Evolutionary conservation across 83 land plant genomes (phyloP), one percentile per base, ranked within the genome.

Genomic region (Picea mariana): DNA sequence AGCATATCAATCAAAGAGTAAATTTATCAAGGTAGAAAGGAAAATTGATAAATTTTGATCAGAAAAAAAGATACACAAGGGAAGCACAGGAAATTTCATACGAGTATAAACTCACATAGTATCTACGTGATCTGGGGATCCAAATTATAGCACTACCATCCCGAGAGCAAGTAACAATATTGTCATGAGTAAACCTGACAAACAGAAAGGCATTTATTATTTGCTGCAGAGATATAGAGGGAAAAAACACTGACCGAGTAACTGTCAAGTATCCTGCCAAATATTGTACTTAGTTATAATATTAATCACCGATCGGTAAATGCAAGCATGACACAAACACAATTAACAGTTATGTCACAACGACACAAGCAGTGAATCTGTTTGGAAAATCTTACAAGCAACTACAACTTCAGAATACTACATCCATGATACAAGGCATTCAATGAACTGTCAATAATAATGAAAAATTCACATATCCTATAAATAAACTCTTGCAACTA

Each of bases 131-230:
- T 81, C 92, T 89, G 61, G 98, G 98, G 68, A 95, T 87, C 99
- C 99, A 97, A 65, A 97, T 97, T 55, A 97, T 97, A 81, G 99
- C 99, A 82, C 97, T 97, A 20, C 99, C 99, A 91, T 97, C 98
- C 26, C 99, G 93, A 67, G 99, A 97, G 79, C 99, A 97, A 7
- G 99, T 97, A 34, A 97, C 99, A 47, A 97, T 95, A 72, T 95
- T 97, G 68, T 97, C 99, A 86, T 91, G 95, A 34, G 94, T 83
- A 73, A 90, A 95, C 98, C 99, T 97, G 86, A 17, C 77, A 81
- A 58, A 59, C 79, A 67, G 49, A 75, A 60, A 47, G 69, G 62
- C 69, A 84, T 72, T 18, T 38, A 38, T 40, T 71, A 47, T 21
- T 3, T 3, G 17, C 72, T 38, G 6, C 31, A 67, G 38, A 38